Conservation (phyloP, 2,329 filamentous ascomycete species). For the Calonectria pseudoturangicola region DNA sequence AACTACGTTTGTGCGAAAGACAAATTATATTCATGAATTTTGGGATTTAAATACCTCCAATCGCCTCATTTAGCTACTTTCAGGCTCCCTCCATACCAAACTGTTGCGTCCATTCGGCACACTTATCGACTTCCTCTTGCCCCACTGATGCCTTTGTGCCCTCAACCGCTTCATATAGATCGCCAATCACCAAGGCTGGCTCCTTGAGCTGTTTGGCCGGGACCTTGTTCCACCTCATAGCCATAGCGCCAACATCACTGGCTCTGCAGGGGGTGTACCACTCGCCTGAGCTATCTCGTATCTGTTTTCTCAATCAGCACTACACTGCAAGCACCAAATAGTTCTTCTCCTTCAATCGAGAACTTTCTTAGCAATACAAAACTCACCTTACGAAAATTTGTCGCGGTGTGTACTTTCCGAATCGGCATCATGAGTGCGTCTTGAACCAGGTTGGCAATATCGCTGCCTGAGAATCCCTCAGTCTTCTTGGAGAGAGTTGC, state of each 20-base stretch:
- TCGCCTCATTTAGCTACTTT: not conserved
- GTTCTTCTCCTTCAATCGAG: too few species aligned
- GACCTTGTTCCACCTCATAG: slow-evolving; percentile 38
- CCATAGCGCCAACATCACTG: not conserved
- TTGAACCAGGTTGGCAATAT: slow-evolving; percentile 37
- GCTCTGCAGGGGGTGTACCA: slow-evolving; percentile 42
- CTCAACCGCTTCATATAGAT: slow-evolving; percentile 24
- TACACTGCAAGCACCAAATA: not conserved
- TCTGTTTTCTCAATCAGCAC: not conserved
- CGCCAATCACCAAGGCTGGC: slow-evolving; percentile 23
- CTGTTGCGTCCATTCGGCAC: slow-evolving; percentile 33
- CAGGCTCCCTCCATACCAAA: slow-evolving; percentile 39
- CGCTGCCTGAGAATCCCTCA: slow-evolving; percentile 34
- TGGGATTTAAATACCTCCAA: too few species aligned
- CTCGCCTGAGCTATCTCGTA: slow-evolving; percentile 32
- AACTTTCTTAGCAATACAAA: too few species aligned
- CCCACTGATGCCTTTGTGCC: slow-evolving; percentile 30
- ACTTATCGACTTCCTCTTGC: slow-evolving; percentile 37
- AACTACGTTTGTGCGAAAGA: too few species aligned
- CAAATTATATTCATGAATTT: too few species aligned
- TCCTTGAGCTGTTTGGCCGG: slow-evolving; percentile 37
- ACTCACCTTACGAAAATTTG: slow-evolving; percentile 38
- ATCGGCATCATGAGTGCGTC: slow-evolving; percentile 38
- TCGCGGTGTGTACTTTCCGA: slow-evolving; percentile 35
- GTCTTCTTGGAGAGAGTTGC: slow-evolving; percentile 23